A percentile compares a stretch with the other conserved stretches of the same genome.
Evolutionary conservation across 2,329 filamentous ascomycete genomes (phyloP).

Genomic region (Alternaria postmessia): DNA sequence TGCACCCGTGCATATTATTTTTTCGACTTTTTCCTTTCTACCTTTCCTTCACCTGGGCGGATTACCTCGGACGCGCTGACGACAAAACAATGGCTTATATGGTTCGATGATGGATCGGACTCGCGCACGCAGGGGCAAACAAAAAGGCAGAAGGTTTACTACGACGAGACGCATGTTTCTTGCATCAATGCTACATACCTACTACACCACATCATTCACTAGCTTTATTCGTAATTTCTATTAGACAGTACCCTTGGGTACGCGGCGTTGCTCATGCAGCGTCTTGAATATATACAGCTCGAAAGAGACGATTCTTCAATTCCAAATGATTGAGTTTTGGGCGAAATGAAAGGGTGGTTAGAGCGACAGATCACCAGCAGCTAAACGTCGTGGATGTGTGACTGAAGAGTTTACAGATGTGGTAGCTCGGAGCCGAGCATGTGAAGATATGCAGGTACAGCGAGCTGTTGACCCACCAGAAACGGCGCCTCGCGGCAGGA

Average conservation of each 20-base stretch:
- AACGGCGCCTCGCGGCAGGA: background rate
- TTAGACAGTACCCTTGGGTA: background rate
- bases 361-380: background rate
- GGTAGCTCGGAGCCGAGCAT: background rate
- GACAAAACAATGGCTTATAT: background rate
- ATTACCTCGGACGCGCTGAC: constrained; percentile 1
- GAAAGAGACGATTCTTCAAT: background rate
- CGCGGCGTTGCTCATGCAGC: background rate
- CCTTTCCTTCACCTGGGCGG: background rate
- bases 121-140: background rate
- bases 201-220: background rate
- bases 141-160: background rate
- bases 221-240: constrained; percentile 13
- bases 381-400: background rate
- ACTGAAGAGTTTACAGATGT: background rate
- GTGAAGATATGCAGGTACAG: background rate
- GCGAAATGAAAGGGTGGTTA: background rate
- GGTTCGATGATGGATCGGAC: constrained; percentile 2
- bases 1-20: no score
- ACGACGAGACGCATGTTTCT: background rate
- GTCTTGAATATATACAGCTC: background rate
- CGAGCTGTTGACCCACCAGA: background rate
- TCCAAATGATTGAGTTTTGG: background rate
- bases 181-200: background rate
- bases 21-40: background rate